Evolutionary conservation across 345 rosid genomes (phyloP), one percentile per base, ranked within the genome.

Genomic region (Bretschneidera sinensis): DNA sequence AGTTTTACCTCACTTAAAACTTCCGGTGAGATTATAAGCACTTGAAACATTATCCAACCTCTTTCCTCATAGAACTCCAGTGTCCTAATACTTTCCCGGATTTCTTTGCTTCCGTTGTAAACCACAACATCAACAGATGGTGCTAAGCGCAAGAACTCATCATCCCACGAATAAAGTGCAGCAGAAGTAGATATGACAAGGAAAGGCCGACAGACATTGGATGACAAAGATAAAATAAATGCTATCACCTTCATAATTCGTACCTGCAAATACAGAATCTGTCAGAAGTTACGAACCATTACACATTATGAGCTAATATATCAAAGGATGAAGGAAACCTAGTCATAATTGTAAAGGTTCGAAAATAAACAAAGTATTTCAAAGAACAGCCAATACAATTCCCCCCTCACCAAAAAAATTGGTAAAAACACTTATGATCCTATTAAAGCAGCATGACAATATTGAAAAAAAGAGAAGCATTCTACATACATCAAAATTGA

Each of bases 1-100:
- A 9, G 16, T 39, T 39, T 39, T 71, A 83, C 88, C 88, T 83
- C 82, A 10, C 64, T 63, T 31, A 78, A 24, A 73, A 71, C 65
- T 59, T 80, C 83, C 24, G 76, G 78, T 9, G 80, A 61, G 21
- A 83, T 76, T 66, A 81, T 50, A 18, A 83, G 80, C 21, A 73
- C 74, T 58, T 81, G 82, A 73, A 81, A 78, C 79, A 78, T 74
- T 55, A 76, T 24, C 33, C 64, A 57, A 51, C 77, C 80, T 35
- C 71, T 72, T 63, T 66, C 78, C 58, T 51, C 72, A 49, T 51
- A 61, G 49, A 78, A 76, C 69, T 83, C 88, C 61, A 83, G 28
- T 23, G 64, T 65, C 67, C 83, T 72, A 19, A 80, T 74, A 43
- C 34, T 16, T 74, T 60, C 63, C 39, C 85, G 74, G 48, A 62